A percentile compares a stretch with the other conserved stretches of the same genome.
phyloP scores from a whole-genome alignment of 2,329 filamentous ascomycete species.

The Stachybotrys chlorohalonatus region DNA sequence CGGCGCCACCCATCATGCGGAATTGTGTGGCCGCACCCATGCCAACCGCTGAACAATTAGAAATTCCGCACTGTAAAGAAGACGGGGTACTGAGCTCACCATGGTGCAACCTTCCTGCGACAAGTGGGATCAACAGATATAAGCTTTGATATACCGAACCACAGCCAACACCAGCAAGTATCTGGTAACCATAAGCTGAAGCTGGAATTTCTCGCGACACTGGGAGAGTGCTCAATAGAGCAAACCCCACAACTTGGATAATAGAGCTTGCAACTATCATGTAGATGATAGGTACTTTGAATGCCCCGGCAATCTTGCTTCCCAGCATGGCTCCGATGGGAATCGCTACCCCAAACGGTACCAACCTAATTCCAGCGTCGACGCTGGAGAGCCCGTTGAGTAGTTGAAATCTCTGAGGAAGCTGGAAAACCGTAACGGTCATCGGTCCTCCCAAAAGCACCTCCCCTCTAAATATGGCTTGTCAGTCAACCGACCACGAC shows the following conservation, averaged over 20 bases:
- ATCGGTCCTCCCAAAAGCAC: conserved; percentile 3
- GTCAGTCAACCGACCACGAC: too few species aligned
- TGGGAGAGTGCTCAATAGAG: background rate
- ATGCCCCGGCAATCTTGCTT: background rate
- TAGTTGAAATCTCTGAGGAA: conserved; percentile 12
- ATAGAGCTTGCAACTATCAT: background rate
- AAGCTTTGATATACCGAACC: background rate
- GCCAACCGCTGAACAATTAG: background rate
- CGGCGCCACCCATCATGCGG: background rate
- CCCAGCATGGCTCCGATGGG: background rate
- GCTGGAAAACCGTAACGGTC: conserved; percentile 4
- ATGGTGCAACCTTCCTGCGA: background rate
- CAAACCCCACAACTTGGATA: background rate
- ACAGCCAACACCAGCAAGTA: conserved; percentile 1
- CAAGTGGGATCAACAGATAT: background rate
- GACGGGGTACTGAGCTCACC: too few species aligned
- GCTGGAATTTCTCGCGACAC: background rate
- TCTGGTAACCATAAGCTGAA: conserved; percentile 1
- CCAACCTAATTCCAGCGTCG: conserved; percentile 7
- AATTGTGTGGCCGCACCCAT: background rate
- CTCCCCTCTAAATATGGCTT: background rate
- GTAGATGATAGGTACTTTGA: background rate
- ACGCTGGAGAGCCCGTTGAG: conserved; percentile 6
- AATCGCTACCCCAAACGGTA: conserved; percentile 6
- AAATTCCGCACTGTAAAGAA: too few species aligned